Conservation (phyloP, 192 early-diverging fungal species). For the Physocladia obscura region DNA sequence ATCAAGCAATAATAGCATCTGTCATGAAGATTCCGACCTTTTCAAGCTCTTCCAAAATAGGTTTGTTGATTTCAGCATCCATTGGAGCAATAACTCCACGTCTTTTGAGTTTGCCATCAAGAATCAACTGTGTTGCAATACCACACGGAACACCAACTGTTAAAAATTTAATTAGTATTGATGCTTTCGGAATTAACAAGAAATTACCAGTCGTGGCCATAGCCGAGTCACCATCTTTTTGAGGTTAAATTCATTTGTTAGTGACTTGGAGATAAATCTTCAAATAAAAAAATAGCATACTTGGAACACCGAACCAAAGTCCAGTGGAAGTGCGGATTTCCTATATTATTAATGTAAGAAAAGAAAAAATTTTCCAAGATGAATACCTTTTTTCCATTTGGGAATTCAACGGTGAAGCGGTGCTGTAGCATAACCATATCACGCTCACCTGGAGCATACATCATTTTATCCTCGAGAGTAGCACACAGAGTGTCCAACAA, state of each 20-base stretch:
- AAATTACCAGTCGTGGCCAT: conserved; percentile 76
- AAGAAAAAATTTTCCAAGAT: neutral
- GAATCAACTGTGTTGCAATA: conserved; percentile 88
- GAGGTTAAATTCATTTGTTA: neutral
- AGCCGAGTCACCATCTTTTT: conserved; percentile 71
- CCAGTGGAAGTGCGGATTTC: conserved; percentile 80
- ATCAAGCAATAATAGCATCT: conserved; percentile 14
- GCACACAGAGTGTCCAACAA: conserved; percentile 82
- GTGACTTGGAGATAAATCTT: neutral
- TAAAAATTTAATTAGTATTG: neutral
- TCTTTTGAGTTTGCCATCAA: conserved; percentile 70
- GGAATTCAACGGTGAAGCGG: conserved; percentile 81
- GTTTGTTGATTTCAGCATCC: conserved; percentile 78
- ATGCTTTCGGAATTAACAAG: too few species aligned
- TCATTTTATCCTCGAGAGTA: conserved; percentile 74
- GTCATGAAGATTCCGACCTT: conserved; percentile 25
- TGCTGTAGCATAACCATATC: conserved; percentile 95
- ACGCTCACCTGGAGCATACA: conserved; percentile 75
- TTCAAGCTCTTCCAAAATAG: conserved; percentile 40
- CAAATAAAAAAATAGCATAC: neutral
- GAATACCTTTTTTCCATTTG: conserved; percentile 65
- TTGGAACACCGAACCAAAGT: conserved; percentile 86
- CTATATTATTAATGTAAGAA: too few species aligned
- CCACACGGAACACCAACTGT: conserved; percentile 96
- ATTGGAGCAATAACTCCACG: conserved; percentile 85